Conservation (phyloP, 768 basidiomycete genomes). For the Phlebiopsis gigantea region DNA sequence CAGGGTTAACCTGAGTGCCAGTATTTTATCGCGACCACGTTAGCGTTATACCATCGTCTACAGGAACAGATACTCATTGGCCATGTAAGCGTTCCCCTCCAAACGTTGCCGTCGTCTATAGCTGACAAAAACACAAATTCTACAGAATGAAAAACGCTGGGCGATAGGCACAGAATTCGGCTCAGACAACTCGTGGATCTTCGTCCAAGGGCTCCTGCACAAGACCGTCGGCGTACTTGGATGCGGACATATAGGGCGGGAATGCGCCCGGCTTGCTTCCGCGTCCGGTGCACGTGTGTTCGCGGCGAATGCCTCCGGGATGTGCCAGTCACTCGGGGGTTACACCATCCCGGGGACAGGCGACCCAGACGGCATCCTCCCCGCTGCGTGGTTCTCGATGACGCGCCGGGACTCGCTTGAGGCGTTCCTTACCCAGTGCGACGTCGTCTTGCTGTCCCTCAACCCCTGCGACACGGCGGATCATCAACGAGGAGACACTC, state of each 20-base stretch:
- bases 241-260: slow-evolving; percentile 13
- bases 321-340: slow-evolving; percentile 1
- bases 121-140: too few relatives aligned
- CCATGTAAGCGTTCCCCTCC: slow-evolving; percentile 10
- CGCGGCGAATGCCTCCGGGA: slow-evolving; percentile 4
- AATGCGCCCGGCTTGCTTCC: slow-evolving; percentile 5
- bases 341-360: slow-evolving; percentile 9
- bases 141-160: slow-evolving; percentile 15
- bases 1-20: too few relatives aligned
- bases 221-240: slow-evolving; percentile 14
- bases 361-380: slow-evolving; percentile 10
- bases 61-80: slow-evolving; percentile 13
- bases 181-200: slow-evolving; percentile 4
- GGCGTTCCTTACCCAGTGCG: slow-evolving; percentile 1
- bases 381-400: slow-evolving; percentile 6
- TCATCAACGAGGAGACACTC: slow-evolving; percentile 5
- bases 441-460: slow-evolving; percentile 10
- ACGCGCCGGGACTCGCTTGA: neutral
- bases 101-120: too few relatives aligned
- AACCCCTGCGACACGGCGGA: slow-evolving; percentile 3
- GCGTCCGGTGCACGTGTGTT: slow-evolving; percentile 10
- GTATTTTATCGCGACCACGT: slow-evolving; percentile 12
- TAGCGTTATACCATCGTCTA: slow-evolving; percentile 8
- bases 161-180: slow-evolving; percentile 3
- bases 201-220: slow-evolving; percentile 7